These are phyloP conservation scores for Talaromyces sp. DNA, from an alignment of 2,329 filamentous ascomycete genomes.

Conservation along the genomic window DNA sequence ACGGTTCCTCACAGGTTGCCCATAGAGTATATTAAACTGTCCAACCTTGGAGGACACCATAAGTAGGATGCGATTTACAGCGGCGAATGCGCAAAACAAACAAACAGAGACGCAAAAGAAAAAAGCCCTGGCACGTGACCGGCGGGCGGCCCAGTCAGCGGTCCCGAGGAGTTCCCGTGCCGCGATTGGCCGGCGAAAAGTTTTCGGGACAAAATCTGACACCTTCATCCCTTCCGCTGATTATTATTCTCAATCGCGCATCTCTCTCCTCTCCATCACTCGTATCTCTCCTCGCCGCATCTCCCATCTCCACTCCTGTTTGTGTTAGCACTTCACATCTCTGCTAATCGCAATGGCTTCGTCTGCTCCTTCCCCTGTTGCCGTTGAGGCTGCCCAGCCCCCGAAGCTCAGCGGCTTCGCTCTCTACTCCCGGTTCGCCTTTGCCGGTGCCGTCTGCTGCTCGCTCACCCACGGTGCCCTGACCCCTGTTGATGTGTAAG, in stretches of 20 bases:
- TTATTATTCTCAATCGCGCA: not conserved
- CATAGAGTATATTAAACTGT: not conserved
- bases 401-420: constrained; percentile 55
- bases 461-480: constrained; percentile 94
- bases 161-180: constrained; percentile 4
- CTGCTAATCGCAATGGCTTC: constrained; percentile 17
- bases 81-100: not conserved
- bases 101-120: not conserved
- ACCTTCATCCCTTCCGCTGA: not conserved
- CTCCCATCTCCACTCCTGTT: constrained; percentile 7
- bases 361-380: constrained; percentile 16
- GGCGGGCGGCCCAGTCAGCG: not conserved
- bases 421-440: constrained; percentile 94
- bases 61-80: not conserved
- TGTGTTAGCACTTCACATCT: constrained; percentile 1
- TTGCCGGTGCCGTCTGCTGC: constrained; percentile 96
- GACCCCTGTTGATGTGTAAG: constrained; percentile 99
- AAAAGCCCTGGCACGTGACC: not conserved
- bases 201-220: constrained; percentile 7
- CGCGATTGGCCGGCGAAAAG: constrained; percentile 10
- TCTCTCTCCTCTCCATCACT: not conserved
- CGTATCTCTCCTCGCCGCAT: not conserved
- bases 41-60: not conserved
- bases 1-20: too few species aligned
- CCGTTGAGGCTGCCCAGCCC: constrained; percentile 30